These are phyloP conservation scores for Thymus quinquecostatus DNA, from an alignment of 257 asterid species.

Conservation along the genomic window DNA sequence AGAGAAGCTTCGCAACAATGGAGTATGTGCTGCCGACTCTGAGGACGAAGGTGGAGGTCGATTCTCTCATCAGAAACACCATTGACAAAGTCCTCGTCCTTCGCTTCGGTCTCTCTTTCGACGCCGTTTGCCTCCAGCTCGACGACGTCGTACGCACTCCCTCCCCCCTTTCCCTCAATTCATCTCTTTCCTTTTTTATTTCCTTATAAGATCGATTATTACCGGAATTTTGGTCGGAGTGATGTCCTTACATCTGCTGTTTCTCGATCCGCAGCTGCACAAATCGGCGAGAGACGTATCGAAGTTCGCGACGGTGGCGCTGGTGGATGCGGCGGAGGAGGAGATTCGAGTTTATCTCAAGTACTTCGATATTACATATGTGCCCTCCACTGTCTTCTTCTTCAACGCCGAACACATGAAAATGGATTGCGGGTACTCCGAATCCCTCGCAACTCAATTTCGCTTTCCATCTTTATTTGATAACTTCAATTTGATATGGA, in stretches of 20 bases:
- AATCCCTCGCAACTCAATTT: neutral
- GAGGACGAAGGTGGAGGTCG: constrained; percentile 67
- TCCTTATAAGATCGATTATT: neutral
- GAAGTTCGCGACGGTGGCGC: constrained; percentile 75
- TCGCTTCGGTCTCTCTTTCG: constrained; percentile 83
- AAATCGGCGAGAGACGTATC: constrained; percentile 85
- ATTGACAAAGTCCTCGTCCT: constrained; percentile 90
- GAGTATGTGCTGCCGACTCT: constrained; percentile 67
- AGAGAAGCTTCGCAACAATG: constrained; percentile 39
- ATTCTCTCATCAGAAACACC: constrained; percentile 78
- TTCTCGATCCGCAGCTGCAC: constrained; percentile 53
- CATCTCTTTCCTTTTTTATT: neutral
- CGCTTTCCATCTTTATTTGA: neutral
- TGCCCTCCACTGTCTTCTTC: constrained; percentile 88
- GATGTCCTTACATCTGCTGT: neutral
- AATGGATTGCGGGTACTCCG: constrained; percentile 83
- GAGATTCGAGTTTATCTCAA: constrained; percentile 80
- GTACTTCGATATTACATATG: constrained; percentile 77
- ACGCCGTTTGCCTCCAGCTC: constrained; percentile 78
- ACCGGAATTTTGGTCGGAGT: neutral
- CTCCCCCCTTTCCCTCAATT: neutral
- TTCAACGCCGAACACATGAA: constrained; percentile 98
- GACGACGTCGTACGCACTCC: constrained; percentile 67
- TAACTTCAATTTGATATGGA: neutral
- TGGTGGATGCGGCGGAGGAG: constrained; percentile 82